Evolutionary conservation across 2,329 filamentous ascomycete genomes (phyloP), one percentile per base, ranked within the genome.

Genomic region (Sclerotinia subarctica): DNA sequence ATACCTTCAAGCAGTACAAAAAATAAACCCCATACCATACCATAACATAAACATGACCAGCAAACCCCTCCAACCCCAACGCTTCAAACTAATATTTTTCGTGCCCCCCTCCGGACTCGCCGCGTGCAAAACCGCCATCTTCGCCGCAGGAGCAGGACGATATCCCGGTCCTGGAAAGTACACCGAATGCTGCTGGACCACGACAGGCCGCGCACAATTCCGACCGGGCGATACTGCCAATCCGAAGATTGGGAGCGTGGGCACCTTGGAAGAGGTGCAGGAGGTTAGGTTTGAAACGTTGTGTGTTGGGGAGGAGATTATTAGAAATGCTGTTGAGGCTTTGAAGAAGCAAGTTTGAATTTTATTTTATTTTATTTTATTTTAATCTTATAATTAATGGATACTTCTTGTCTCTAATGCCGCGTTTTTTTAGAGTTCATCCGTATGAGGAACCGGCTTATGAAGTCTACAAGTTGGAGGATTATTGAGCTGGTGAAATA

Each of bases 211-310:
- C 0, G 88, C 88, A 0, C 88, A 91, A 74, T 92, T 91, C 76
- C 83, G 86, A 0, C 88, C 89, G 0, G 86, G 85, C 0, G 81
- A 82, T 67, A 76, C 80, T 0, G 87, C 89, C 0, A 88, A 88
- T 60, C 89, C 89, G 4, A 79, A 86, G 73, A 86, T 91, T 70
- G 89, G 89, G 0, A 78, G 79, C 13, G 78, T 82, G 1, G 87
- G 87, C 0, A 76, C 80, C 47, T 73, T 91, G 1, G 88, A 90
- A 77, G 77, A 85, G 69, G 81, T 86, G 0, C 81, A 84, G 2
- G 89, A 92, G 77, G 81, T 85, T 1, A 82, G 83, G 58, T 85
- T 90, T 15, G 88, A 92, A 79, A 85, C 85, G 0, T 74, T 90
- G 2, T 88, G 88, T 74, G 73, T 86, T 0, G 87, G 88, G 0